A percentile compares a stretch with the other conserved stretches of the same genome.
Conservation (phyloP, 805 yeast species). For the Alloascoidea hylecoeti region DNA sequence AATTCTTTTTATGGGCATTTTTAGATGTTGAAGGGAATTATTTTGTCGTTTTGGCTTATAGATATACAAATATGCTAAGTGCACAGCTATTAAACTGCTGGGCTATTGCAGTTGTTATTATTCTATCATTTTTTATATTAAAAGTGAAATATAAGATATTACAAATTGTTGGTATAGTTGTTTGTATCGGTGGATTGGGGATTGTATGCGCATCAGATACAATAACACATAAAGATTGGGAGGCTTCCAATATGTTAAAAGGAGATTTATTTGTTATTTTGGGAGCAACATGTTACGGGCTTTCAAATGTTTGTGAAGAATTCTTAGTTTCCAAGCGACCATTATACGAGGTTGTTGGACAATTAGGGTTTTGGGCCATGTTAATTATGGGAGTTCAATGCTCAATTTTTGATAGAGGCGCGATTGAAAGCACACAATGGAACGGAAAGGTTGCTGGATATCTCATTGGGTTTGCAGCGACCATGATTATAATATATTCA, state of each 20-base stretch:
- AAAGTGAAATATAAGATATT: conserved; percentile 31
- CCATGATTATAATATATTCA: conserved; percentile 23
- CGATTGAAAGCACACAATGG: conserved; percentile 23
- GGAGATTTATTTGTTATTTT: conserved; percentile 28
- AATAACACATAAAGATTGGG: conserved; percentile 23
- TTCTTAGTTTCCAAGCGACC: conserved; percentile 28
- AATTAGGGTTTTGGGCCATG: conserved; percentile 25
- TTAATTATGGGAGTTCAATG: conserved; percentile 27
- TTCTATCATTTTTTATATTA: conserved; percentile 23
- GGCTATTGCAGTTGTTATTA: conserved; percentile 28
- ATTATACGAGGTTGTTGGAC: conserved; percentile 27
- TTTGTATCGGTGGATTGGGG: conserved; percentile 27
- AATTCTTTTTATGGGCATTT: conserved; percentile 25
- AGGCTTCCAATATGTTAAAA: conserved; percentile 23
- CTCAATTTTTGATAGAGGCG: conserved; percentile 26
- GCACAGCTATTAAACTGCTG: conserved; percentile 29
- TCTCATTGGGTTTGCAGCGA: conserved; percentile 25
- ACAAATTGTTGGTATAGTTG: conserved; percentile 23
- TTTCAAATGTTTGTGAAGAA: conserved; percentile 28
- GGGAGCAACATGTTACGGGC: conserved; percentile 29
- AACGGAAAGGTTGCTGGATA: conserved; percentile 23
- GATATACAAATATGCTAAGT: conserved; percentile 25
- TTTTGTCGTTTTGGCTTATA: conserved; percentile 28
- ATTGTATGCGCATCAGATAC: conserved; percentile 24
- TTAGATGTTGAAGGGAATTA: conserved; percentile 32